Evolutionary conservation across 352 stramenopile genomes (phyloP), one percentile per base, ranked within the genome.

Genomic region (Aphanomyces euteiches): DNA sequence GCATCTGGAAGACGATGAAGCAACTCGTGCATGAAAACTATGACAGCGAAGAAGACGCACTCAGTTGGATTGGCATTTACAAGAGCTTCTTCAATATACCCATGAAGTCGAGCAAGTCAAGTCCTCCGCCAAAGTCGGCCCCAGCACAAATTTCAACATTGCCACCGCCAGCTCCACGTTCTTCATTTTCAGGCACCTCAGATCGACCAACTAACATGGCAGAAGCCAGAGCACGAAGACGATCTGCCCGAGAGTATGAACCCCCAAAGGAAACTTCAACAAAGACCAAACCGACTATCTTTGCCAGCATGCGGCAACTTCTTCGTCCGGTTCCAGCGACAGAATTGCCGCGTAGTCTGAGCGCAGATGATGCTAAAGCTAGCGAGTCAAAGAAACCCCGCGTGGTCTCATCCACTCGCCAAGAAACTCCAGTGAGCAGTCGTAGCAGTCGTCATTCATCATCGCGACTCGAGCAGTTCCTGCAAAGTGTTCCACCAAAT

Each of bases 31-130:
- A 28, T 7, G 38, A 13, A 7, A 21, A 66, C n/a, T 15, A 15
- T 10, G 37, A 12, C 21, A 45, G 7, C 3, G 36, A 5, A 15
- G 10, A 15, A 0, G 57, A 66, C 6, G 15, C 34, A 34, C 53
- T 66, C 17, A 66, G 57, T 34, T 66, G 57, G 57, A 10, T 45
- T 37, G 57, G 57, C 37, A 66, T 66, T 12, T 66, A 28, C 15
- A 66, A 56, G 3, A 21, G n/a, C 28, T 56, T 56, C 48, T 7
- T 10, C 57, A 47, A 7, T 17, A 38, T 38, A 15, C 28, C 28
- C 28, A 28, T 28, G 28, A 28, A 28, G 28, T 28, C 28, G 28
- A 28, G 28, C 28, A 28, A 28, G 28, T 28, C 28, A 28, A 28
- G 28, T 28, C 28, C 28, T 28, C 28, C 28, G 2, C 28, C 28